Percentiles rank a stretch among this genome's conserved stretches.
Evolutionary conservation across 257 asterid species (phyloP).

Genomic region (Ocimum tenuiflorum): DNA sequence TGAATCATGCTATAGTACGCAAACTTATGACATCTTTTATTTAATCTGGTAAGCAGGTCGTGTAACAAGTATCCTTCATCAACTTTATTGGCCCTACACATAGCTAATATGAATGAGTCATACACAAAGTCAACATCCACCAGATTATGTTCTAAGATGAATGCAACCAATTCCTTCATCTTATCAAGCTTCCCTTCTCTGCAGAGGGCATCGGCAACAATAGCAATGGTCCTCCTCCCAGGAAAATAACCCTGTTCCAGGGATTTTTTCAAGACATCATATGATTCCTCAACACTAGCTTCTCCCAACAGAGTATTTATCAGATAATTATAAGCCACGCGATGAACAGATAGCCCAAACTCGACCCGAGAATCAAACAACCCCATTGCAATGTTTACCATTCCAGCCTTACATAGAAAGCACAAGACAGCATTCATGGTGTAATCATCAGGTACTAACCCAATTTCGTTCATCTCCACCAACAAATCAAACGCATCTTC

Average conservation of each 20-base stretch:
- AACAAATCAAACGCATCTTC: slow-evolving; percentile 63
- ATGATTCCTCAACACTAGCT: slow-evolving; percentile 44
- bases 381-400: slow-evolving; percentile 56
- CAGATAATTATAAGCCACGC: slow-evolving; percentile 72
- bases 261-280: slow-evolving; percentile 41
- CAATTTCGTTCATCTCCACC: slow-evolving; percentile 62
- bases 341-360: slow-evolving; percentile 60
- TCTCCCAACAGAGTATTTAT: slow-evolving; percentile 61
- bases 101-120: slow-evolving; percentile 53
- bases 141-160: slow-evolving; percentile 38
- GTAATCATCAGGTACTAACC: slow-evolving; percentile 43
- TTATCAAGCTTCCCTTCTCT: slow-evolving; percentile 63
- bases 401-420: slow-evolving; percentile 75
- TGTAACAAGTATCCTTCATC: slow-evolving; percentile 62
- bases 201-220: slow-evolving; percentile 52
- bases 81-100: slow-evolving; percentile 48
- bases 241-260: slow-evolving; percentile 54
- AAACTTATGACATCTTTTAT: slow-evolving; percentile 29
- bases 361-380: slow-evolving; percentile 62
- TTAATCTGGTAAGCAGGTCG: slow-evolving; percentile 37
- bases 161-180: slow-evolving; percentile 56
- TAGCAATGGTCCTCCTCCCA: slow-evolving; percentile 44
- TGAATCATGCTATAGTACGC: slow-evolving; percentile 51
- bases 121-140: slow-evolving; percentile 33
- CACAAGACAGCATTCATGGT: slow-evolving; percentile 74